A percentile compares a stretch with the other conserved stretches of the same genome.
Conservation (phyloP, 176 grass and related monocot species). For the Hsuehochloa calcarea region DNA sequence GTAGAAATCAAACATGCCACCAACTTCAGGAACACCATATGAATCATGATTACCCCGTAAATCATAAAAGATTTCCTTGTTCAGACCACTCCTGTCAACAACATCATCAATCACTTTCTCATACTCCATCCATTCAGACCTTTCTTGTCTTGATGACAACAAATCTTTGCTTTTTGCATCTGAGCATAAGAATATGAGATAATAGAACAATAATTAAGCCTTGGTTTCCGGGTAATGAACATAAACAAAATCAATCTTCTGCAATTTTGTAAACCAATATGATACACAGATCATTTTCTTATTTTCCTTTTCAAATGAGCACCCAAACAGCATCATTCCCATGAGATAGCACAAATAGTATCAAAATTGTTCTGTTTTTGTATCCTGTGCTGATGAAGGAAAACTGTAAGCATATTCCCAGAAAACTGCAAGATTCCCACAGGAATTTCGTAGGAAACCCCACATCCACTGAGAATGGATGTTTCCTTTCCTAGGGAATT, state of each 20-base stretch:
- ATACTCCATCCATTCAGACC: slow-evolving; percentile 47
- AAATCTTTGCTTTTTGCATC: slow-evolving; percentile 57
- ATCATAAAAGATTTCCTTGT: slow-evolving; percentile 49
- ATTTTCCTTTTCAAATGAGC: neutral
- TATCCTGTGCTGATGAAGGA: too few relatives aligned
- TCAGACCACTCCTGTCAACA: slow-evolving; percentile 31
- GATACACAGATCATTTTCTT: neutral
- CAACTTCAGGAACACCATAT: slow-evolving; percentile 40
- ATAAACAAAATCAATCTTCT: neutral
- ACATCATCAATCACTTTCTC: slow-evolving; percentile 29
- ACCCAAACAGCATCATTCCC: neutral
- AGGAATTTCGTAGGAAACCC: too few relatives aligned
- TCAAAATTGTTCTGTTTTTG: too few relatives aligned
- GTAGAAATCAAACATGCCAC: slow-evolving; percentile 49
- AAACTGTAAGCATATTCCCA: neutral
- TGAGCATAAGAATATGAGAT: neutral
- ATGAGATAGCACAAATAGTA: neutral
- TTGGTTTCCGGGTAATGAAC: neutral
- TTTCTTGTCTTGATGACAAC: slow-evolving; percentile 43
- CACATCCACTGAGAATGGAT: too few relatives aligned
- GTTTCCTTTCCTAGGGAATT: too few relatives aligned
- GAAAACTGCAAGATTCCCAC: neutral
- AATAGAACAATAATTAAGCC: neutral
- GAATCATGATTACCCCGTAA: slow-evolving; percentile 52
- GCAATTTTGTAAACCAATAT: neutral